A percentile compares a stretch with the other conserved stretches of the same genome.
Conservation (phyloP, 805 yeast species). For the Ogataea trehaloabstinens region DNA sequence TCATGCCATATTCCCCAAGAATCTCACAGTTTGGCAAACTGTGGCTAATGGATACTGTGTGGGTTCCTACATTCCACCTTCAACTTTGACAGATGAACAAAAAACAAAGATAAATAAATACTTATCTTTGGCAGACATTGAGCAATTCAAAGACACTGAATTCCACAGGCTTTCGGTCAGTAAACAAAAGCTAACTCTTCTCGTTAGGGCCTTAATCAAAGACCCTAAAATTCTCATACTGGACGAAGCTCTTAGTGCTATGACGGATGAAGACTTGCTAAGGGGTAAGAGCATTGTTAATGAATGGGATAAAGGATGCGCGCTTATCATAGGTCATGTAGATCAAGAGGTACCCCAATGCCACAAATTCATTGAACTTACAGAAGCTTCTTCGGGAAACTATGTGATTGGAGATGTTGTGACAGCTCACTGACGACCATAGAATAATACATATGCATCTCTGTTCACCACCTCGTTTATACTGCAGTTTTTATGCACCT, state of each 20-base stretch:
- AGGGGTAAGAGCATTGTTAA: slow-evolving; percentile 53
- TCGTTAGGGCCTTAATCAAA: slow-evolving; percentile 75
- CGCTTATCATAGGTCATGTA: slow-evolving; percentile 79
- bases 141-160: slow-evolving; percentile 31
- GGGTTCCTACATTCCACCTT: slow-evolving; percentile 62
- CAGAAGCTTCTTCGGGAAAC: slow-evolving; percentile 30
- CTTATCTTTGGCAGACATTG: slow-evolving; percentile 44
- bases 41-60: slow-evolving; percentile 71
- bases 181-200: slow-evolving; percentile 74
- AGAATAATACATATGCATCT: slow-evolving; percentile 83
- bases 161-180: slow-evolving; percentile 62
- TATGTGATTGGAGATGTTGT: slow-evolving; percentile 28
- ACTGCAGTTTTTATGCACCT: slow-evolving; percentile 52
- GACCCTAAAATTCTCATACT: slow-evolving; percentile 75
- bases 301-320: slow-evolving; percentile 60
- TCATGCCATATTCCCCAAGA: slow-evolving; percentile 77
- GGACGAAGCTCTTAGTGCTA: slow-evolving; percentile 92
- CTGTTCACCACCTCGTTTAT: slow-evolving; percentile 56
- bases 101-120: slow-evolving; percentile 41
- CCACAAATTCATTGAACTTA: slow-evolving; percentile 45
- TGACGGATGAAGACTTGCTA: slow-evolving; percentile 63
- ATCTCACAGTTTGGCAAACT: slow-evolving; percentile 51
- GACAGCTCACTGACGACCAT: slow-evolving; percentile 42
- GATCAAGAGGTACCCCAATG: slow-evolving; percentile 76
- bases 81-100: slow-evolving; percentile 36